These are phyloP conservation scores for Hypoxylon sp. DNA, from an alignment of 2,329 filamentous ascomycete genomes.

Conservation along the genomic window DNA sequence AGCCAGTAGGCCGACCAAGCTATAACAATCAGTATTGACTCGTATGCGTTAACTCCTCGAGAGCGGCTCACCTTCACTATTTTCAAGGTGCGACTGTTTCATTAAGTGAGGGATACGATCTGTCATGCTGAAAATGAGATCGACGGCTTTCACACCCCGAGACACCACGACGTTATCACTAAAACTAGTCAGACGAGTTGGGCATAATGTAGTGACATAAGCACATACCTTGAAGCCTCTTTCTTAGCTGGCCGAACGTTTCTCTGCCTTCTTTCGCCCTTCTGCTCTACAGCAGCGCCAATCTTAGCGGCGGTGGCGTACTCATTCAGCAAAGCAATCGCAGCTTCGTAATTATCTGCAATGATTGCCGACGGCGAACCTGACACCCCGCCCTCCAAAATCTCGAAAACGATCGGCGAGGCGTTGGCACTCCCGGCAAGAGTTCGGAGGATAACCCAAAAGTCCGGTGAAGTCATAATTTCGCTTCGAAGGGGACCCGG, in stretches of 20 bases:
- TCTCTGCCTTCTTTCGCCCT: slow-evolving; percentile 64
- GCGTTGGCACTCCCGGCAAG: slow-evolving; percentile 77
- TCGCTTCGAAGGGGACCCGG: slow-evolving; percentile 85
- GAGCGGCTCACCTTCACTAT: slow-evolving; percentile 73
- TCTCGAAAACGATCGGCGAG: slow-evolving; percentile 83
- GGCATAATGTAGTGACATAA: background rate
- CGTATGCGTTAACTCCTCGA: background rate
- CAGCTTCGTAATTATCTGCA: slow-evolving; percentile 94
- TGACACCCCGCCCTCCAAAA: slow-evolving; percentile 82
- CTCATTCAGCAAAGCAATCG: slow-evolving; percentile 84
- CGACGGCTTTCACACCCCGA: slow-evolving; percentile 83
- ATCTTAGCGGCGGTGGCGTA: slow-evolving; percentile 87
- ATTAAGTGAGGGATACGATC: slow-evolving; percentile 86
- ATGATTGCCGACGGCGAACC: slow-evolving; percentile 85
- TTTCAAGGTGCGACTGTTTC: slow-evolving; percentile 91
- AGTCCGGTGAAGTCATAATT: slow-evolving; percentile 95
- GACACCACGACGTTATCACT: slow-evolving; percentile 79
- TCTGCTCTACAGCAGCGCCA: slow-evolving; percentile 76
- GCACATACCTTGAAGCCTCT: slow-evolving; percentile 66
- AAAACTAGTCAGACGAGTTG: slow-evolving; percentile 32
- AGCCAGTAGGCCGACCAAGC: slow-evolving; percentile 99
- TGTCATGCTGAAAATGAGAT: slow-evolving; percentile 84
- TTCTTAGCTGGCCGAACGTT: slow-evolving; percentile 60
- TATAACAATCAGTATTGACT: slow-evolving; percentile 53
- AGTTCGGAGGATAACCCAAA: slow-evolving; percentile 89